Percentiles rank a stretch among this genome's conserved stretches.
These are phyloP conservation scores for Lentinula boryana DNA, from an alignment of 768 basidiomycete species.

Conservation along the genomic window DNA sequence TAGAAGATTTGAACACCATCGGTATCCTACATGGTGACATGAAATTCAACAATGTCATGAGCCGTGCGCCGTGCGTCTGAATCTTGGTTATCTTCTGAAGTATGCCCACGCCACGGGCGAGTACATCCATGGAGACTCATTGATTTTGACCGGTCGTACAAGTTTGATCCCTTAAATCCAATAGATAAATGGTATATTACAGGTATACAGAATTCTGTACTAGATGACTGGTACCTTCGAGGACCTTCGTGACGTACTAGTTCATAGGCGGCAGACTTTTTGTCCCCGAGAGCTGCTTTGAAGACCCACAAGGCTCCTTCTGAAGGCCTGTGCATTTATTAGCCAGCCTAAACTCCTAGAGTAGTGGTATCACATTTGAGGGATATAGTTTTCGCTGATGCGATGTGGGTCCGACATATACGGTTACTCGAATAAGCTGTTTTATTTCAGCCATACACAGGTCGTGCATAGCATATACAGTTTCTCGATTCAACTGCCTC, in stretches of 20 bases:
- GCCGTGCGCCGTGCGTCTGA: not conserved
- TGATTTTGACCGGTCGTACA: not conserved
- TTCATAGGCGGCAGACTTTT: not conserved
- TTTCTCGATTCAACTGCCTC: no score
- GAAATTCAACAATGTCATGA: not conserved
- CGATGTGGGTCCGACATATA: no score
- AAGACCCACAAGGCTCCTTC: not conserved
- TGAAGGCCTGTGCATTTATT: not conserved
- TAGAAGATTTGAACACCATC: not conserved
- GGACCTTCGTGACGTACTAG: no score
- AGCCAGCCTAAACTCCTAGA: no score
- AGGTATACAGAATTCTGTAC: not conserved
- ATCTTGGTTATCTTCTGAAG: not conserved
- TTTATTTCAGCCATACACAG: not conserved
- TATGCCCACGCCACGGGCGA: not conserved
- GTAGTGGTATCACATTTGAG: no score
- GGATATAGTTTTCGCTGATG: no score
- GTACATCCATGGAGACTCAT: not conserved
- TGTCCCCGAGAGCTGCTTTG: not conserved
- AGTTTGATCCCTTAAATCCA: not conserved
- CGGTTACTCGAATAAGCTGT: not conserved
- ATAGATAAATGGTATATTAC: not conserved
- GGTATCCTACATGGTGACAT: not conserved
- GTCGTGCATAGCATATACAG: no score
- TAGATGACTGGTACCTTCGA: no score